phyloP scores from a whole-genome alignment of 805 yeast species.

The Peterozyma toletana region DNA sequence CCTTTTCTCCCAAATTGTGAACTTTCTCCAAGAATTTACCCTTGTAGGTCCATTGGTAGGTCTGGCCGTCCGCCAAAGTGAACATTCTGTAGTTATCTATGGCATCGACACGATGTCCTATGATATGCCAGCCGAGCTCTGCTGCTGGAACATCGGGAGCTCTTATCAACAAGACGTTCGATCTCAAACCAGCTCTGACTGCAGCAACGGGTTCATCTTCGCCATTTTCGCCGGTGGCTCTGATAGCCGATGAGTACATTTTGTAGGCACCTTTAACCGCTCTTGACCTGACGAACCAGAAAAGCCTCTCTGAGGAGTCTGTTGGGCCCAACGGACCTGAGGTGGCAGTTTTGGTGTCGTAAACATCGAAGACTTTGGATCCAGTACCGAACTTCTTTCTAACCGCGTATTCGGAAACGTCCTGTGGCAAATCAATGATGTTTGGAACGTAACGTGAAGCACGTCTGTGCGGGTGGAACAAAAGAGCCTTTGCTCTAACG shows the following conservation, averaged over 20 bases:
- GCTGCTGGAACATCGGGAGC: conserved; percentile 41
- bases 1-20: conserved; percentile 54
- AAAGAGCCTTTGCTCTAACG: conserved; percentile 43
- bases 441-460: conserved; percentile 50
- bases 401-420: conserved; percentile 35
- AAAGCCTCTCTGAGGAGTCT: conserved; percentile 36
- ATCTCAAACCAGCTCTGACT: conserved; percentile 52
- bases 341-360: conserved; percentile 31
- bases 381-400: conserved; percentile 57
- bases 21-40: conserved; percentile 55
- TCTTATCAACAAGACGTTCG: conserved; percentile 48
- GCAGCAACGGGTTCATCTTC: conserved; percentile 54
- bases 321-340: conserved; percentile 30
- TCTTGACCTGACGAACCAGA: conserved; percentile 53
- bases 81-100: conserved; percentile 54
- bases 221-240: conserved; percentile 36
- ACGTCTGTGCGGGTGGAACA: conserved; percentile 50
- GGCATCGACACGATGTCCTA: conserved; percentile 55
- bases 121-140: conserved; percentile 59
- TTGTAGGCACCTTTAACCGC: conserved; percentile 63
- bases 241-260: conserved; percentile 37
- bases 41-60: conserved; percentile 59
- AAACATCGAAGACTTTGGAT: conserved; percentile 49
- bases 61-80: conserved; percentile 49
- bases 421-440: conserved; percentile 34